Conservation (phyloP, 2,329 filamentous ascomycete genomes). For the Ophiostoma perfectum region DNA sequence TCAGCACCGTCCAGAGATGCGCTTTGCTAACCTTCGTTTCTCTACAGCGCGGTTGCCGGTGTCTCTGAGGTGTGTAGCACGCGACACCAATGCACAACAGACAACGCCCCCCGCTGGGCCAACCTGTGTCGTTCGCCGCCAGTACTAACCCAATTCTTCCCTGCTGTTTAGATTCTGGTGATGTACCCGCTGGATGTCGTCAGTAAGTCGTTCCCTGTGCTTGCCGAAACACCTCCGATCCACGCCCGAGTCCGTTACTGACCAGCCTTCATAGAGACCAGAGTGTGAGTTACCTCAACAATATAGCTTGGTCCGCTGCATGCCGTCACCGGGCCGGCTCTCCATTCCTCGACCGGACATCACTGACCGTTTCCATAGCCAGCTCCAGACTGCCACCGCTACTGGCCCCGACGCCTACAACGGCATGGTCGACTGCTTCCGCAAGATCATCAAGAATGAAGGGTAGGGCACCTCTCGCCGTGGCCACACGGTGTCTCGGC, state of each 20-base stretch:
- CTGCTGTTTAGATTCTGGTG: conserved; percentile 64
- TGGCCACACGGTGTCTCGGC: not conserved
- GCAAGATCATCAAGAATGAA: conserved; percentile 93
- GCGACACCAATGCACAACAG: conserved; percentile 2
- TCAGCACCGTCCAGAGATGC: not conserved
- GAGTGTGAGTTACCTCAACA: conserved; percentile 24
- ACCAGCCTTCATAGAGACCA: conserved; percentile 24
- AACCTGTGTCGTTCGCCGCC: not conserved
- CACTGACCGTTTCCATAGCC: conserved; percentile 46
- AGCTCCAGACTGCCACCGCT: conserved; percentile 73
- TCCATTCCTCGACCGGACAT: not conserved
- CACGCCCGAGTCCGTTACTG: not conserved
- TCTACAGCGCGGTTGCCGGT: conserved; percentile 81
- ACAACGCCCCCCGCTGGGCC: not conserved
- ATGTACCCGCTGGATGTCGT: conserved; percentile 99
- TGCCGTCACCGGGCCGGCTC: too few relatives aligned
- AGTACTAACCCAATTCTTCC: conserved; percentile 17
- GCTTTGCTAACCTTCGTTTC: conserved; percentile 28
- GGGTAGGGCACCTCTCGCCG: conserved; percentile 56
- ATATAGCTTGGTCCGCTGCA: not conserved
- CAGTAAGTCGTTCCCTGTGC: conserved; percentile 65
- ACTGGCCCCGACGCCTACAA: conserved; percentile 80
- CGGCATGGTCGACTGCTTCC: conserved; percentile 97
- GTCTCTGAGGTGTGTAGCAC: conserved; percentile 77
- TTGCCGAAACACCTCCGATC: not conserved